phyloP scores from a whole-genome alignment of 257 asterid genomes.

The Solanum chmielewskii region DNA sequence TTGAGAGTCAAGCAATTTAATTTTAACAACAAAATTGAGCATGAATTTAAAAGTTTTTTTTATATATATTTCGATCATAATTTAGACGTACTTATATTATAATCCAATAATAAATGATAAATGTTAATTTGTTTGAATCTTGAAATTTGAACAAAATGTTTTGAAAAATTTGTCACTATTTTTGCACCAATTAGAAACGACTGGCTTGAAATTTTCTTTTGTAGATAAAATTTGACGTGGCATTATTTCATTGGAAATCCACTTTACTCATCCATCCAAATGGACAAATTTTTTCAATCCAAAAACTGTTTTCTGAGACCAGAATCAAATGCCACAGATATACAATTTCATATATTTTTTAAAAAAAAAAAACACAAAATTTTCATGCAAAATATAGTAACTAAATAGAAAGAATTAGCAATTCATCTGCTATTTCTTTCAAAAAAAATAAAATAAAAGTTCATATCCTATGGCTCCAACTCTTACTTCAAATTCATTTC shows the following conservation, averaged over 20 bases:
- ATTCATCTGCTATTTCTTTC: slow-evolving; percentile 1
- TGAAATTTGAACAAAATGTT: background rate
- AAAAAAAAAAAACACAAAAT: background rate
- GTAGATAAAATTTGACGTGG: slow-evolving; percentile 52
- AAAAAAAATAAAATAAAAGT: background rate
- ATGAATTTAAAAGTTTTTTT: background rate
- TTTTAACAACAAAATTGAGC: fast-evolving
- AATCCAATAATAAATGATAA: no score
- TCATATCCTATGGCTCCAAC: slow-evolving; percentile 64
- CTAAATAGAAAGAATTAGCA: slow-evolving; percentile 2
- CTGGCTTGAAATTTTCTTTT: slow-evolving; percentile 19
- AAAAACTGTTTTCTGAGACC: background rate
- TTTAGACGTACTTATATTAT: fast-evolving
- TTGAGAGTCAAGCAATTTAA: no score
- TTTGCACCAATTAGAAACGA: background rate
- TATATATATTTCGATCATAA: no score
- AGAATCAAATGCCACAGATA: background rate
- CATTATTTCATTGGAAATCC: slow-evolving; percentile 28
- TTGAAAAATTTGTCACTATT: background rate
- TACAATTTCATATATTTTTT: background rate
- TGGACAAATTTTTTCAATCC: background rate
- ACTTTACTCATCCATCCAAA: slow-evolving; percentile 10
- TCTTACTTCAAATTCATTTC: slow-evolving; percentile 65
- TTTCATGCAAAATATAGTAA: background rate
- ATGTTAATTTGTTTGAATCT: no score